phyloP scores from a whole-genome alignment of 75 land plant genomes.

The Cunninghamia lanceolata region DNA sequence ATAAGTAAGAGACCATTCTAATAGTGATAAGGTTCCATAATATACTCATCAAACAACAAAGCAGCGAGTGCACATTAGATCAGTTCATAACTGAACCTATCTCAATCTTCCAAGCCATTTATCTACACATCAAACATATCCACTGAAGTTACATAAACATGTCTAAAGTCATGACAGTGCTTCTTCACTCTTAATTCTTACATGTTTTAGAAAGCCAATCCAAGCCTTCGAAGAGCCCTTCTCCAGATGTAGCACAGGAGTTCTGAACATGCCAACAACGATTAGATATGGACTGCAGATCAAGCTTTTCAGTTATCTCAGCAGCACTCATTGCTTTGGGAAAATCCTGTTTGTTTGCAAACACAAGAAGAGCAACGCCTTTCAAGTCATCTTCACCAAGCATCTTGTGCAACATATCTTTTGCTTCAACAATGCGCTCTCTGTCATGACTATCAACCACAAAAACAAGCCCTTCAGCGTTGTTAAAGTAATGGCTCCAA shows the following conservation, averaged over 20 bases:
- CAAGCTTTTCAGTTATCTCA: slow-evolving; percentile 18
- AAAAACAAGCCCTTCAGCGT: background rate
- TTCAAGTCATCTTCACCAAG: background rate
- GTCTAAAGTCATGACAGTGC: too few species aligned
- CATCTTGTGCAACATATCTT: background rate
- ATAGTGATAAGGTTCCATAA: too few species aligned
- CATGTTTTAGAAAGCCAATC: slow-evolving; percentile 42
- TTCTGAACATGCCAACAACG: slow-evolving; percentile 38
- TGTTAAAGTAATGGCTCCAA: background rate
- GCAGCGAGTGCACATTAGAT: too few species aligned
- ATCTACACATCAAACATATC: too few species aligned
- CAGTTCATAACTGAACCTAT: too few species aligned
- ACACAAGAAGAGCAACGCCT: slow-evolving; percentile 11
- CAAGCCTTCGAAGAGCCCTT: slow-evolving; percentile 64
- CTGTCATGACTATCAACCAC: background rate
- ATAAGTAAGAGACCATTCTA: too few species aligned
- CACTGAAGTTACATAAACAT: too few species aligned
- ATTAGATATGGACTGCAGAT: slow-evolving; percentile 45
- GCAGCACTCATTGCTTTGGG: slow-evolving; percentile 11
- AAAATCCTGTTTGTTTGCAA: slow-evolving; percentile 25
- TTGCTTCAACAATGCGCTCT: background rate
- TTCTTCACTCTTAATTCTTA: background rate
- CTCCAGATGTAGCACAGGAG: slow-evolving; percentile 53
- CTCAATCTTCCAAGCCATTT: too few species aligned
- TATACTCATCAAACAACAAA: too few species aligned